Evolutionary conservation across 768 basidiomycete genomes (phyloP), one percentile per base, ranked within the genome.

Genomic region (Podaxis mareebaensis): DNA sequence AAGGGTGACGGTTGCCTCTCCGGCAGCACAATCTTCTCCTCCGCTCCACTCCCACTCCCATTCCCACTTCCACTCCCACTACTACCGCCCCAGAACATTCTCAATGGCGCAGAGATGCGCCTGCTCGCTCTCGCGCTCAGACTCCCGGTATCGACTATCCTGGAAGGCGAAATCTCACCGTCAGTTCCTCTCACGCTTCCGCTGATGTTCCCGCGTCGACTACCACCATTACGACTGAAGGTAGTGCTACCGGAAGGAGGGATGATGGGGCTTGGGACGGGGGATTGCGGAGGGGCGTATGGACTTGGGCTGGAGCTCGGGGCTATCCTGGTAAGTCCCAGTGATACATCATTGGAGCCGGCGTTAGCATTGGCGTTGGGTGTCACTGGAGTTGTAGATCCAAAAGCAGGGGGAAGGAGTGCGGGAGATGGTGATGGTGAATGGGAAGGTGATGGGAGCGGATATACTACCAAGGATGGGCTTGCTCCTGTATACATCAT

Each of bases 1-100:
- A 63, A 15, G 28, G 61, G 61, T 0, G 61, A 63, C 8, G 61
- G 61, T 12, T 57, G 61, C 33, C 54, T 36, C 26, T 63, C 61
- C 2, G 53, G 26, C 12, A 53, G 20, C 24, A 42, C 52, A 17
- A 53, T 3, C 22, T 5, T 60, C 33, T 60, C 59, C 49, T 60
- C 59, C 24, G 38, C 49, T 15, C 44, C 48, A 22, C 26, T 11
- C 17, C 24, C 59, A 44, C 26, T 53, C 8, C 24, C 36, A 28
- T 53, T 53, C 6, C 38, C 28, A 15, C 52, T 61, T 39, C 52
- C 60, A 33, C 26, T 22, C 17, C 39, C 48, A 24, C 40, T 49
- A 33, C 26, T 22, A 30, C 33, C 48, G 0, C 46, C 54, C 54
- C 44, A 63, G 33, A 63, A 57, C 20, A 56, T 26, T 4, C 20